Evolutionary conservation across 2,329 filamentous ascomycete genomes (phyloP), one percentile per base, ranked within the genome.

Genomic region (Thelonectria discophora): DNA sequence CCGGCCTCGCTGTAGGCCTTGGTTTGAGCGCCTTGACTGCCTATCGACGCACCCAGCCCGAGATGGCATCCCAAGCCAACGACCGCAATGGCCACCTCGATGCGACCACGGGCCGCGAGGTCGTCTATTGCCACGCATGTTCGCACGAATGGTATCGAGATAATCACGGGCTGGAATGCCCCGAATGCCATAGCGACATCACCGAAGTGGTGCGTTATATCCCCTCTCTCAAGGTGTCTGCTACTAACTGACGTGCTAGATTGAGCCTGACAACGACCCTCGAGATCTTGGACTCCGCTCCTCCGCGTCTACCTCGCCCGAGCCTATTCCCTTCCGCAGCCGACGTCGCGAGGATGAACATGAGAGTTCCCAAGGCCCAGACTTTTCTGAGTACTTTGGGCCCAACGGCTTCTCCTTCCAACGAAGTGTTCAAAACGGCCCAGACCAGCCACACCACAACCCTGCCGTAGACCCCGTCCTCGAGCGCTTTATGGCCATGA

Each of bases 101-200:
- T 73, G 81, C 82, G 65, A 78, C 76, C 20, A 71, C 75, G 5
- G 79, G 78, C 64, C 82, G 87, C 65, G 91, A 97, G 73, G 86
- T 94, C 66, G 89, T 97, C 56, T 96, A 86, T 76, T 99, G 95
- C 77, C 93, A 98, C 77, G 80, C 84, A 62, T 98, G 95, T 79
- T 76, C 84, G 54, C 80, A 90, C 65, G 90, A 97, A 75, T 98
- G 93, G 93, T 92, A 90, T 72, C 82, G 87, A 62, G 86, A 92
- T 62, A 85, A 90, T 65, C 82, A 85, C 66, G 88, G 79, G 24
- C 78, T 97, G 64, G 80, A 79, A 15, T 99, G 95, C 74, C 93
- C 93, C 15, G 77, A 80, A n/a, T 99, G 95, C 74, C 75, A 83
- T 4, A 88, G 88, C 39, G 92, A 97, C 18, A 89, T 92, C 67